Percentiles rank a stretch among this genome's conserved stretches.
phyloP scores from a whole-genome alignment of 495 filamentous ascomycete species.

The Penicillium lagena region DNA sequence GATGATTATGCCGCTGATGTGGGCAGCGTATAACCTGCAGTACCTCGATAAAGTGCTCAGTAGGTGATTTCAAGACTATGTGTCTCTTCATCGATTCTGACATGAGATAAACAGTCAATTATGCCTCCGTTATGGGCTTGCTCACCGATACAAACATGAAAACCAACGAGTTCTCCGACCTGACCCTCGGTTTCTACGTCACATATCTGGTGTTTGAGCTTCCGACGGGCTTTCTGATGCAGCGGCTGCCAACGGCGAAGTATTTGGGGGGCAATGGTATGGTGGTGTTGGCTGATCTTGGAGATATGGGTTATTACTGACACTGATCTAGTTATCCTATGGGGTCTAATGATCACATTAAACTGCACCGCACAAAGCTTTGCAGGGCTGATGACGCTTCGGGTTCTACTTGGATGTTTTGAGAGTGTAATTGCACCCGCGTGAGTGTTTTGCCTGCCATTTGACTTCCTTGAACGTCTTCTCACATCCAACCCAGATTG shows the following conservation, averaged over 20 bases:
- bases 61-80: slow-evolving; percentile 3
- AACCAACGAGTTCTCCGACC: slow-evolving; percentile 48
- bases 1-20: slow-evolving; percentile 36
- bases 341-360: slow-evolving; percentile 54
- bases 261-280: slow-evolving; percentile 42
- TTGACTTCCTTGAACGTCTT: slow-evolving; percentile 31
- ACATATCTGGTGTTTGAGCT: slow-evolving; percentile 37
- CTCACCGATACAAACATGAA: slow-evolving; percentile 42
- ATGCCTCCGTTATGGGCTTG: slow-evolving; percentile 56
- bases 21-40: slow-evolving; percentile 54
- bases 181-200: slow-evolving; percentile 48
- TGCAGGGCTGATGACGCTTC: slow-evolving; percentile 32
- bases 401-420: slow-evolving; percentile 61
- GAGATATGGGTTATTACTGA: background rate
- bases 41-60: slow-evolving; percentile 60
- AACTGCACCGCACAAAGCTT: slow-evolving; percentile 51
- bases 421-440: slow-evolving; percentile 58
- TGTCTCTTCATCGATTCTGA: too few species aligned
- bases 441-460: slow-evolving; percentile 23
- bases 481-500: slow-evolving; percentile 33
- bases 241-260: slow-evolving; percentile 41
- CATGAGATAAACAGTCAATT: slow-evolving; percentile 23
- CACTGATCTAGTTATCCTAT: slow-evolving; percentile 32
- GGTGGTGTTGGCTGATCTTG: too few species aligned
- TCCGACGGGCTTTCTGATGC: slow-evolving; percentile 35